phyloP scores from a whole-genome alignment of 305 asterid species.

The Solanum chacoense region DNA sequence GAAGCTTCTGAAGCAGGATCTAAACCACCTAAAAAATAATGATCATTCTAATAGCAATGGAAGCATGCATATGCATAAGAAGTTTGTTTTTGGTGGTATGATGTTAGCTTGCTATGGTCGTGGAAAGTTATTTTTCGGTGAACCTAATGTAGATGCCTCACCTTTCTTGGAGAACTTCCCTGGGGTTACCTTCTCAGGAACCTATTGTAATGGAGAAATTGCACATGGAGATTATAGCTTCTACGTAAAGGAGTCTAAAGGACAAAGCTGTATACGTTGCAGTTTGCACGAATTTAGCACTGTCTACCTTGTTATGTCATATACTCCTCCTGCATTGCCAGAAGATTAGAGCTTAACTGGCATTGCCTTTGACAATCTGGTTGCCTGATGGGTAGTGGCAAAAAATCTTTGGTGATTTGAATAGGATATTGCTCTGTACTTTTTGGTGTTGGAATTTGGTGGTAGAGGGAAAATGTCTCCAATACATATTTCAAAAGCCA shows the following conservation, averaged over 20 bases:
- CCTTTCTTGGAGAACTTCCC: constrained; percentile 75
- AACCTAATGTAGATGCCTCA: constrained; percentile 30
- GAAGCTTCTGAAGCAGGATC: constrained; percentile 24
- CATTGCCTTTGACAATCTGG: neutral
- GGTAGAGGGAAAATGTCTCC: neutral
- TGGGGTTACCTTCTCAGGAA: constrained; percentile 50
- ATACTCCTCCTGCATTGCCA: constrained; percentile 26
- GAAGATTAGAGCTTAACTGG: neutral
- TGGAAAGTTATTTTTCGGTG: constrained; percentile 44
- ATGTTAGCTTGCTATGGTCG: constrained; percentile 64
- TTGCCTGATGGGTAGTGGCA: neutral
- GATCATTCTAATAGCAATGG: neutral
- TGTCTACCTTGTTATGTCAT: constrained; percentile 60
- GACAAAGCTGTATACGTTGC: constrained; percentile 22
- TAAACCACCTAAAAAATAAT: neutral
- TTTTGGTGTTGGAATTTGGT: neutral
- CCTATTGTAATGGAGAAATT: constrained; percentile 64
- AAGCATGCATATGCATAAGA: constrained; percentile 7
- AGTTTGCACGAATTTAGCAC: constrained; percentile 45
- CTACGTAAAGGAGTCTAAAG: constrained; percentile 30
- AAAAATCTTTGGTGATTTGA: neutral
- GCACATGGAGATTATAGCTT: constrained; percentile 27
- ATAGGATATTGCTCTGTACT: neutral
- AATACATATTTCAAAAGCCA: neutral
- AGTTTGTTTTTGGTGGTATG: constrained; percentile 58